Evolutionary conservation across 768 basidiomycete genomes (phyloP).

Genomic region (Asterophora lycoperdoides): DNA sequence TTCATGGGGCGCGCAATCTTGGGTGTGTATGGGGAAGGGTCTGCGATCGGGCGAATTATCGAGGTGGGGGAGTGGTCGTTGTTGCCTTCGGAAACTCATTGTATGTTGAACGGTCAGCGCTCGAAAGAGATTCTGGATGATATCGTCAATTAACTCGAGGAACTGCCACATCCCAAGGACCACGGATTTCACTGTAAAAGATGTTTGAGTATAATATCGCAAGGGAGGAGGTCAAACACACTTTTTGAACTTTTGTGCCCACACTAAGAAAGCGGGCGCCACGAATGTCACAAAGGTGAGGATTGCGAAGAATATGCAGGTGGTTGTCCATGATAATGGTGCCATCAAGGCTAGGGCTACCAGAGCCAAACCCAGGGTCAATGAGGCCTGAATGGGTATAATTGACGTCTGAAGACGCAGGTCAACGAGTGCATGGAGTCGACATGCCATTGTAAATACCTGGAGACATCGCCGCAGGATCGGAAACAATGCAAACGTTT

Average conservation of each 20-base stretch:
- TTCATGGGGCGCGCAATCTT: too few relatives aligned
- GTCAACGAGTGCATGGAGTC: slow-evolving; percentile 4
- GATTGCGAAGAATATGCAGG: slow-evolving; percentile 46
- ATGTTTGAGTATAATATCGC: slow-evolving; percentile 5
- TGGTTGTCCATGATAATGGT: slow-evolving; percentile 51
- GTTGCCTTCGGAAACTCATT: not conserved
- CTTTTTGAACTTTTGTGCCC: slow-evolving; percentile 91
- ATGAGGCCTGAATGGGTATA: slow-evolving; percentile 37
- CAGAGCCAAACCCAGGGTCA: slow-evolving; percentile 52
- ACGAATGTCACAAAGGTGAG: slow-evolving; percentile 62
- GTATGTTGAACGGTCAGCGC: not conserved
- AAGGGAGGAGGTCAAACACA: slow-evolving; percentile 30
- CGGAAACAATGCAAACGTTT: slow-evolving; percentile 82
- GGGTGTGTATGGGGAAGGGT: too few relatives aligned
- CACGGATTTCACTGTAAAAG: slow-evolving; percentile 69
- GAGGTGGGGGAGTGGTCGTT: too few relatives aligned
- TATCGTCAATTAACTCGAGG: slow-evolving; percentile 54
- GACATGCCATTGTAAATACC: slow-evolving; percentile 34
- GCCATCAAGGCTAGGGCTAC: slow-evolving; percentile 49
- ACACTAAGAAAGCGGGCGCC: slow-evolving; percentile 71
- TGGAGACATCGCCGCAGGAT: slow-evolving; percentile 70
- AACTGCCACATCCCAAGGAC: slow-evolving; percentile 87
- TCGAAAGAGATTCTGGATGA: too few relatives aligned
- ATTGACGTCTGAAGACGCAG: slow-evolving; percentile 40
- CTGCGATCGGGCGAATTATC: too few relatives aligned